Base-by-base conservation (phyloP, 2,329 filamentous ascomycete genomes). In the Microascus cirrosus region DNA sequence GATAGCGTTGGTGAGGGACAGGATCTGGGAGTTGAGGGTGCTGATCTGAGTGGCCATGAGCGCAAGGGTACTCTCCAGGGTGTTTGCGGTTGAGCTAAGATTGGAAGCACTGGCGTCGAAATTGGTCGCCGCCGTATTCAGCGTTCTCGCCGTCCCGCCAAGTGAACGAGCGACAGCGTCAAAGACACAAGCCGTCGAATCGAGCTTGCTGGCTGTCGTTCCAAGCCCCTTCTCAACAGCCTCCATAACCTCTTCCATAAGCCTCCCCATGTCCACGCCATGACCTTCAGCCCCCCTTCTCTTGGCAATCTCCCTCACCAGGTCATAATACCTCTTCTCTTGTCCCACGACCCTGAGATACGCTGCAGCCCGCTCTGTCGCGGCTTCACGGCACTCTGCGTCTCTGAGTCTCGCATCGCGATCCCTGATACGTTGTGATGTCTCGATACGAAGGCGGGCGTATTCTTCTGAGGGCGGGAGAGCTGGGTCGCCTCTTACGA, bases 1-100 rank as follows among this genome's bases (percentile, higher is more conserved):
- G 63, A 77, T 77, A 1, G 75, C 64, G 58, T 76, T 75, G 0
- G 75, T 78, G 51, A 77, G 77, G 61, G 77, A 65, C 59, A 77
- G 76, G 12, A 77, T 68, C 18, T 76, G 71, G 1, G 71, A 74
- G 36, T 61, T 34, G 6, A 53, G 28, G 2, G 51, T 34, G 51
- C 51, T 34, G 15, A 53, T 53, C 20, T 53, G 51, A 7, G 51
- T 22, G 24, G 51, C 25, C 24, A 53, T 32, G 11, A 34, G 25
- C 13, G 25, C 20, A 12, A 34, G 18, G 51, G 24, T 34, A 18
- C 12, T 15, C 11, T 53, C 25, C 4, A 53, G 51, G 24, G 12
- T 53, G 18, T 2, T 32, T 24, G 51, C 24, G 11, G 50, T 32
- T 3, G 50, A 13, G 50, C 32, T 32, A 3, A 52, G 25, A 13